Evolutionary conservation across 306 rosid species (phyloP), one percentile per base, ranked within the genome.

Genomic region (Prinsepia uniflora): DNA sequence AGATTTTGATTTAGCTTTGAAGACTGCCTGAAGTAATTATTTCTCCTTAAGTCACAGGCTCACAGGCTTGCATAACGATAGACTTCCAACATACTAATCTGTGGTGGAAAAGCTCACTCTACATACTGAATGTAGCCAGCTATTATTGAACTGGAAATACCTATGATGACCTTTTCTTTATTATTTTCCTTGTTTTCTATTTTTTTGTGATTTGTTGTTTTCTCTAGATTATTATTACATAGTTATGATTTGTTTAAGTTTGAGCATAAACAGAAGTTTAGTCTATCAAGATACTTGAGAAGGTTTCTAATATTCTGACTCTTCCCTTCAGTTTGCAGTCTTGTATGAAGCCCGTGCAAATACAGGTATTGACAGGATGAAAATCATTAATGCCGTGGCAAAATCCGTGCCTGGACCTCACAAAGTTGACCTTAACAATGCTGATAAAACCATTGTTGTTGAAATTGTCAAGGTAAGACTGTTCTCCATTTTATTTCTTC

Each of bases 291-390:
- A 48, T 14, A 62, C 53, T n/a, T 43, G 17, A 49, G 46, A 50
- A 43, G 62, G 67, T 58, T 59, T 54, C 19, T 43, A 45, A 67
- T 68, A 81, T 60, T 44, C 45, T 42, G 36, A 15, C 61, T 45
- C 43, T 55, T 60, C 6, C 65, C 64, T 76, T 79, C 89, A 94
- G 99, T 94, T 91, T 84, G 96, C 97, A 7, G 99, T 91, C 47
- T 63, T 89, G 68, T 94, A 91, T 79, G 97, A 87, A 79, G 96
- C 99, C 70, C 96, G 99, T 56, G 90, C 97, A 72, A 94, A 91
- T 80, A 83, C 87, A 42, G 99, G 99, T 15, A 72, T 91, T 79
- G 96, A 94, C 83, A 81, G 95, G 81, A 86, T 86, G 94, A 89
- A 91, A 76, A 94, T 91, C 55, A 94, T 94, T 9, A 75, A 91